Percentiles rank a stretch among this genome's conserved stretches.
These are phyloP conservation scores for Rhododendron ovatum DNA, from an alignment of 148 eudicot species.

Conservation along the genomic window DNA sequence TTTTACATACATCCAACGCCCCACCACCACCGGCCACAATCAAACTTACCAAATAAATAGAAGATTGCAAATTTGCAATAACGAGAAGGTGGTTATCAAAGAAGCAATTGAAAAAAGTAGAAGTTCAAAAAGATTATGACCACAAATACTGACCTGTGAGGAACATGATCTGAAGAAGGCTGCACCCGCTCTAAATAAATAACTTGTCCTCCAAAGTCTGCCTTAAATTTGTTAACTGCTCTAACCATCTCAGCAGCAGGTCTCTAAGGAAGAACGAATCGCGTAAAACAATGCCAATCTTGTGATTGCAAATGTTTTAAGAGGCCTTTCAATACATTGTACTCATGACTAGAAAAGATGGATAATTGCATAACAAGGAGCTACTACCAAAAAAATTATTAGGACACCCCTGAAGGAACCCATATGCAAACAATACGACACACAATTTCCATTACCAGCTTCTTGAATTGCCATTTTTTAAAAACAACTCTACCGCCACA, in stretches of 20 bases:
- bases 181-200: constrained; percentile 91
- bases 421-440: neutral
- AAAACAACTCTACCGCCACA: neutral
- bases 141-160: constrained; percentile 64
- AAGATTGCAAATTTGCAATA: neutral
- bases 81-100: neutral
- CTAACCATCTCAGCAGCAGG: constrained; percentile 80
- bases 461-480: constrained; percentile 4
- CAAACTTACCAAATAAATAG: neutral
- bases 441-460: neutral
- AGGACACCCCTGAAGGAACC: neutral
- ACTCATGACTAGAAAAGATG: neutral
- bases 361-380: neutral
- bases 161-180: constrained; percentile 94
- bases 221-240: constrained; percentile 83
- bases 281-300: neutral
- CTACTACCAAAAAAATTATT: neutral
- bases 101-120: neutral
- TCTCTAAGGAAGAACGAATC: constrained; percentile 39
- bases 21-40: neutral
- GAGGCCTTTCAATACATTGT: neutral
- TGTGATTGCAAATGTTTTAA: neutral
- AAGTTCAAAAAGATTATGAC: neutral
- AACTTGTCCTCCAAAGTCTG: constrained; percentile 88
- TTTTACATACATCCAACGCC: neutral